These are phyloP conservation scores for Chaetomiaceae sp. DNA, from an alignment of 2,329 filamentous ascomycete species.

Conservation along the genomic window DNA sequence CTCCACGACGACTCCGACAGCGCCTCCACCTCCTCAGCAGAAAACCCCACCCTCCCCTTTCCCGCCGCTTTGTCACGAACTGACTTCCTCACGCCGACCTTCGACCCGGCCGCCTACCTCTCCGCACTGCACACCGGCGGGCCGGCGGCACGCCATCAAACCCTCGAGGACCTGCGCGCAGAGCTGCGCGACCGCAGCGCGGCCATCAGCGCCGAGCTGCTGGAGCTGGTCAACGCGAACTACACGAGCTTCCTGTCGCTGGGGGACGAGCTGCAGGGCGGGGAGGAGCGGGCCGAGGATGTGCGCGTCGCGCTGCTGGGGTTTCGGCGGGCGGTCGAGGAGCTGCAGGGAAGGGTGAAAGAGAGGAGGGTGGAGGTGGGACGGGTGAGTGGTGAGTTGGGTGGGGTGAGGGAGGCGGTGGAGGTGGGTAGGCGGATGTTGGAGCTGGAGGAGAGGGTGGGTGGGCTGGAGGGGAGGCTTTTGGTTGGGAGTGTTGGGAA, in stretches of 20 bases:
- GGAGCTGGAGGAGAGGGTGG: slow-evolving; percentile 58
- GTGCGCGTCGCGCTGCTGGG: slow-evolving; percentile 80
- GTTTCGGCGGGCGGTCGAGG: slow-evolving; percentile 75
- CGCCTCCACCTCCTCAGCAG: slow-evolving; percentile 34
- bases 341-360: slow-evolving; percentile 60
- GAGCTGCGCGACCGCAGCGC: slow-evolving; percentile 79
- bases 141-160: slow-evolving; percentile 73
- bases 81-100: slow-evolving; percentile 72
- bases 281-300: slow-evolving; percentile 87
- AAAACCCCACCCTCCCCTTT: slow-evolving; percentile 75
- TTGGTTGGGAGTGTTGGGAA: slow-evolving; percentile 39
- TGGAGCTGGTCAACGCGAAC: slow-evolving; percentile 92
- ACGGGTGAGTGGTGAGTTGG: slow-evolving; percentile 49
- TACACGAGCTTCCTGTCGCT: slow-evolving; percentile 86
- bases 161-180: slow-evolving; percentile 82
- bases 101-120: slow-evolving; percentile 77
- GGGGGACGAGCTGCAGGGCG: slow-evolving; percentile 73
- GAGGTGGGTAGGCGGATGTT: slow-evolving; percentile 56
- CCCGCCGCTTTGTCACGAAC: slow-evolving; percentile 74
- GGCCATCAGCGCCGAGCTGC: slow-evolving; percentile 74
- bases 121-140: slow-evolving; percentile 35
- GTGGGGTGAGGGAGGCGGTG: slow-evolving; percentile 55
- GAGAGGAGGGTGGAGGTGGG: slow-evolving; percentile 44
- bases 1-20: slow-evolving; percentile 12
- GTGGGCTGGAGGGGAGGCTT: slow-evolving; percentile 57